A percentile compares a stretch with the other conserved stretches of the same genome.
phyloP scores from a whole-genome alignment of 148 eudicot genomes.

The Pharnaceum exiguum region DNA sequence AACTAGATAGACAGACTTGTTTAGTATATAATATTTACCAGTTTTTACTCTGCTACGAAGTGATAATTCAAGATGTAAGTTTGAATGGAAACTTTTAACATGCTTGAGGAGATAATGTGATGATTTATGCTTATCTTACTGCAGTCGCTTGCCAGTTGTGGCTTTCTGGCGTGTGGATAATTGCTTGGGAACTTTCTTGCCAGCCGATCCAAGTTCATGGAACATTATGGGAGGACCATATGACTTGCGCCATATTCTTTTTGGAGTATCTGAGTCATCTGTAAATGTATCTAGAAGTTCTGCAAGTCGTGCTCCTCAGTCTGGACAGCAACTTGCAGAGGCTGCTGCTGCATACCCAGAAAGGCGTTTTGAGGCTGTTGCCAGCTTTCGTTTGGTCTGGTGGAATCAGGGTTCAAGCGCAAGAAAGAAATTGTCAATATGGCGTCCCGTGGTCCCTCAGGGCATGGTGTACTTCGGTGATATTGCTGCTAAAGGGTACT shows the following conservation, averaged over 20 bases:
- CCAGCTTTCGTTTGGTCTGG: conserved; percentile 79
- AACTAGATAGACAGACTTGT: no score
- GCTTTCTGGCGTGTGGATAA: conserved; percentile 95
- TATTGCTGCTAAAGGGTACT: conserved; percentile 87
- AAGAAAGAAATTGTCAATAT: conserved; percentile 76
- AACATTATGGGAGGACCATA: conserved; percentile 56
- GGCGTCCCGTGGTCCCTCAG: conserved; percentile 85
- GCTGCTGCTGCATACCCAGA: conserved; percentile 45
- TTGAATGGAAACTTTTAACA: background rate
- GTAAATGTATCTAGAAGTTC: conserved; percentile 26
- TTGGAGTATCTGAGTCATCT: conserved; percentile 45
- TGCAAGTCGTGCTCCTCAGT: conserved; percentile 21
- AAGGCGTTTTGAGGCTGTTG: conserved; percentile 60
- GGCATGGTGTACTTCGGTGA: conserved; percentile 97
- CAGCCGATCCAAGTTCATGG: conserved; percentile 59
- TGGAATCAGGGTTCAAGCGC: conserved; percentile 87
- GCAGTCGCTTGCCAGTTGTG: conserved; percentile 38
- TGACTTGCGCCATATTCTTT: conserved; percentile 68
- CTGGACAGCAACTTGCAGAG: conserved; percentile 25
- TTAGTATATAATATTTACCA: no score
- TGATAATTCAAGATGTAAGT: no score
- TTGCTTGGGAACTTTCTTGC: conserved; percentile 82
- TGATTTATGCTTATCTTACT: conserved; percentile 5
- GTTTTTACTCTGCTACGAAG: no score
- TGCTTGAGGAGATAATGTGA: background rate